Evolutionary conservation across 495 filamentous ascomycete genomes (phyloP).

Genomic region (Schizothecium vesticola): DNA sequence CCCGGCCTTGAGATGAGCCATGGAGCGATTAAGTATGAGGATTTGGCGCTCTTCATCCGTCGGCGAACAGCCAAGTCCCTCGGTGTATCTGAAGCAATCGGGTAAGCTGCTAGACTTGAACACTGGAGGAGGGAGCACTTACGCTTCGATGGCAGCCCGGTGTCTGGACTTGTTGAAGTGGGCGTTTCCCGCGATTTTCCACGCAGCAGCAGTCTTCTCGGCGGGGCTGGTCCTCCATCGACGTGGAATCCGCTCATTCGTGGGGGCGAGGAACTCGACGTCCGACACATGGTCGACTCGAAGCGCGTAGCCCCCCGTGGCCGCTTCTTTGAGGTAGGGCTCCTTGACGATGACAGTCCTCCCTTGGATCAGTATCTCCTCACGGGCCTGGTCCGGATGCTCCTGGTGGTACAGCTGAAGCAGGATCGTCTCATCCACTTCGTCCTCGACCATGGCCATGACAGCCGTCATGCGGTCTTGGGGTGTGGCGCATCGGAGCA

Average conservation of each 20-base stretch:
- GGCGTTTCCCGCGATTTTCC: constrained; percentile 4
- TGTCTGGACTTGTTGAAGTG: neutral
- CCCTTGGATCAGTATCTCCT: constrained; percentile 27
- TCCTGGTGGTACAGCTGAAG: constrained; percentile 42
- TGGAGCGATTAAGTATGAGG: constrained; percentile 11
- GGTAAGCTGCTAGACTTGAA: neutral
- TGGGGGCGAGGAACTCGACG: constrained; percentile 8
- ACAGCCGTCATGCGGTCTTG: constrained; percentile 34
- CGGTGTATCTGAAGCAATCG: constrained; percentile 3
- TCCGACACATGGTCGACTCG: constrained; percentile 44
- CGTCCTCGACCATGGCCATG: constrained; percentile 45
- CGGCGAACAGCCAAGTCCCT: constrained; percentile 5
- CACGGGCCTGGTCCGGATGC: neutral
- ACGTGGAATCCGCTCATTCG: constrained; percentile 5
- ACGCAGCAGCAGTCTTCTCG: neutral
- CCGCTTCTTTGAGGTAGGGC: constrained; percentile 43
- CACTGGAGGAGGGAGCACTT: neutral
- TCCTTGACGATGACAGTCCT: constrained; percentile 46
- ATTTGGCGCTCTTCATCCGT: neutral
- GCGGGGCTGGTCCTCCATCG: neutral
- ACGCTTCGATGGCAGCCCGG: constrained; percentile 9
- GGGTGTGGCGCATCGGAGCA: constrained; percentile 36
- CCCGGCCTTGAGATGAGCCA: constrained; percentile 1
- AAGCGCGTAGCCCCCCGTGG: constrained; percentile 35
- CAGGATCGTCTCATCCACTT: constrained; percentile 31